phyloP scores from a whole-genome alignment of 371 early-diverging fungal genomes.

The Apophysomyces variabilis region DNA sequence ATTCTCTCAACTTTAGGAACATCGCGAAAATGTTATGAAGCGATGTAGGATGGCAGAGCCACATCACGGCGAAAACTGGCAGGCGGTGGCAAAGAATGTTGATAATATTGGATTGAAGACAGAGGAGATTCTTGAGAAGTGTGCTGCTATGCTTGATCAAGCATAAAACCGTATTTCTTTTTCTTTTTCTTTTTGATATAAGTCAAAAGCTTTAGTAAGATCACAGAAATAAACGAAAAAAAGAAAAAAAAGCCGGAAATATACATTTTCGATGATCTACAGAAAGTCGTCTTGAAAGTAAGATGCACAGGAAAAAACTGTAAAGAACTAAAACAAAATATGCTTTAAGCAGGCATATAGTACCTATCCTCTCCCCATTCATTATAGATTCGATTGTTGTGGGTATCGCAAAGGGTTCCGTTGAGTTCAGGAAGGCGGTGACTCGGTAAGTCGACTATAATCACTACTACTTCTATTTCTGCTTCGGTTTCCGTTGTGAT shows the following conservation, averaged over 20 bases:
- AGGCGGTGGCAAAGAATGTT: conserved; percentile 76
- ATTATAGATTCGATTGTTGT: background rate
- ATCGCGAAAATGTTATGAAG: conserved; percentile 63
- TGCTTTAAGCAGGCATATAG: conserved; percentile 3
- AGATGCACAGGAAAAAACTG: conserved; percentile 1
- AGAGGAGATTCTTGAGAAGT: conserved; percentile 69
- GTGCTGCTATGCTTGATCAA: conserved; percentile 52
- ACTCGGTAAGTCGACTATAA: background rate
- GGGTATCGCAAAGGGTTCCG: background rate
- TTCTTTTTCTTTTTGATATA: background rate
- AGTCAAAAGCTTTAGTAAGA: background rate
- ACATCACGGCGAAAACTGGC: conserved; percentile 91
- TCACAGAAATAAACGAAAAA: background rate
- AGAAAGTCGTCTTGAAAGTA: background rate
- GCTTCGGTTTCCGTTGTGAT: background rate
- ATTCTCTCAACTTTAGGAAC: conserved; percentile 28
- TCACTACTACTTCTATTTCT: background rate
- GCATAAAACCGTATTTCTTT: conserved; percentile 15
- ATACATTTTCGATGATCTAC: conserved; percentile 12
- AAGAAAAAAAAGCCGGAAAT: background rate
- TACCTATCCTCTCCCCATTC: background rate
- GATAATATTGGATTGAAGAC: conserved; percentile 68
- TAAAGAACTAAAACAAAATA: background rate
- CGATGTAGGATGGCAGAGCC: conserved; percentile 85
- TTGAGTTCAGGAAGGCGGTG: background rate